Conservation (phyloP, 2,329 filamentous ascomycete genomes). For the Lojkania enalia region DNA sequence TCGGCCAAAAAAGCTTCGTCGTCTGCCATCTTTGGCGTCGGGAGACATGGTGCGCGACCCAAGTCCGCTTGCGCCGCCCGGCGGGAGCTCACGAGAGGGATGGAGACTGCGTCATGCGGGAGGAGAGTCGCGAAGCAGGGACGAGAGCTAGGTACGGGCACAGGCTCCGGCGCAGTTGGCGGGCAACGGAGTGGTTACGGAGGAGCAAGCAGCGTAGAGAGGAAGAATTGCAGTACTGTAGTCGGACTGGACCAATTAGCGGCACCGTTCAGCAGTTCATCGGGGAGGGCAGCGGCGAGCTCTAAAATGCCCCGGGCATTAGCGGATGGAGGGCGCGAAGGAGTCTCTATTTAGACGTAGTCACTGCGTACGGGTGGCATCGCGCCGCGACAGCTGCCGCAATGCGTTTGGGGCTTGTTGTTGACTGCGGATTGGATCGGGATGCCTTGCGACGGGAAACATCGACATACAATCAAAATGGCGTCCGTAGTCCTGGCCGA, state of each 20-base stretch:
- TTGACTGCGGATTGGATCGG: too few relatives aligned
- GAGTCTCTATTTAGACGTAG: too few relatives aligned
- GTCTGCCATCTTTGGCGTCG: constrained; percentile 30
- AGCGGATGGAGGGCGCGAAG: not conserved
- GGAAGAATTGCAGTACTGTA: constrained; percentile 1
- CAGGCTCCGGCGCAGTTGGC: constrained; percentile 1
- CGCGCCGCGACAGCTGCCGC: too few relatives aligned
- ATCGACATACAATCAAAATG: too few relatives aligned
- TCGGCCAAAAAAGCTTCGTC: constrained; percentile 43
- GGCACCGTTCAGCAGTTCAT: constrained; percentile 2
- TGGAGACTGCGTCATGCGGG: constrained; percentile 8
- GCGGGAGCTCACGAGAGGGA: constrained; percentile 27
- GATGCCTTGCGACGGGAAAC: too few relatives aligned
- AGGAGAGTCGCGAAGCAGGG: constrained; percentile 5
- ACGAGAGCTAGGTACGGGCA: constrained; percentile 8
- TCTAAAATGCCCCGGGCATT: not conserved
- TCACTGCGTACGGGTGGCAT: too few relatives aligned
- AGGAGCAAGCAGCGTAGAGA: constrained; percentile 7
- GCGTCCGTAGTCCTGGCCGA: too few relatives aligned
- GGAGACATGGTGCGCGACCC: constrained; percentile 37
- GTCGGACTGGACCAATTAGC: constrained; percentile 17
- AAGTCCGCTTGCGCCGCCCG: constrained; percentile 31
- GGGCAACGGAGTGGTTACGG: constrained; percentile 3
- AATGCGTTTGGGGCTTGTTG: too few relatives aligned
- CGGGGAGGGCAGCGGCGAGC: not conserved